Conservation (phyloP, 2,329 filamentous ascomycete species). For the Neofusicoccum cordaticola region DNA sequence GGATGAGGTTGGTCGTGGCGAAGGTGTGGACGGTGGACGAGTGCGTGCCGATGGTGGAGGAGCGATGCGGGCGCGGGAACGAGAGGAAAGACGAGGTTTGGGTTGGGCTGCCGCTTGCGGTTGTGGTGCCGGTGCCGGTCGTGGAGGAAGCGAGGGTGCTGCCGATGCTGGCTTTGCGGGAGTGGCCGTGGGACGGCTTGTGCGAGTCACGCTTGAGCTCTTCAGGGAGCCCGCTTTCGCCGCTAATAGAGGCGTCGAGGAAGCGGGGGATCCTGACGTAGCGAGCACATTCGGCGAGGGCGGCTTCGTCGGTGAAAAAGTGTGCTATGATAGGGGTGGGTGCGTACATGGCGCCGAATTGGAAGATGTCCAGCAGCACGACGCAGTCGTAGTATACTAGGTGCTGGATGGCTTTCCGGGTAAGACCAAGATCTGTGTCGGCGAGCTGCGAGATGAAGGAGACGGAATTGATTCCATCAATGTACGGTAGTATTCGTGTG, state of each 20-base stretch:
- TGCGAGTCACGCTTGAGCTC: background rate
- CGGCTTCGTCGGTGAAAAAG: constrained; percentile 71
- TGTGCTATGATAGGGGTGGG: constrained; percentile 73
- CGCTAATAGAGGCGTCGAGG: constrained; percentile 14
- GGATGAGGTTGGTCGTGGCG: constrained; percentile 9
- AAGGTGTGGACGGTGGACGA: background rate
- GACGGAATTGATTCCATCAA: constrained; percentile 89
- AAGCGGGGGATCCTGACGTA: constrained; percentile 62
- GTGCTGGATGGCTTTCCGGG: constrained; percentile 82
- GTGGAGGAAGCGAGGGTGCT: constrained; percentile 5
- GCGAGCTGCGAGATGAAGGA: constrained; percentile 80
- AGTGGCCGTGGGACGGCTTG: constrained; percentile 10
- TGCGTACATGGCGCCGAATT: constrained; percentile 88
- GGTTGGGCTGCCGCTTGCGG: constrained; percentile 5
- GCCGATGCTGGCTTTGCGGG: constrained; percentile 14
- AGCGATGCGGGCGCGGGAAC: constrained; percentile 3
- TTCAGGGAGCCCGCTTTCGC: background rate
- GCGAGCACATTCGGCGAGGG: constrained; percentile 82
- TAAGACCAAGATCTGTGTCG: constrained; percentile 81
- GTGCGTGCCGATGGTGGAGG: constrained; percentile 12
- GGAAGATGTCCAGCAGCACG: constrained; percentile 89
- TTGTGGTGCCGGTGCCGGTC: background rate
- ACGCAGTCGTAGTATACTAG: constrained; percentile 91
- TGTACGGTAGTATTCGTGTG: constrained; percentile 74
- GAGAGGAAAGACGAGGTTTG: background rate